Base-by-base conservation (phyloP, 2,329 filamentous ascomycete genomes). In the Taxawa tesnikishii region DNA sequence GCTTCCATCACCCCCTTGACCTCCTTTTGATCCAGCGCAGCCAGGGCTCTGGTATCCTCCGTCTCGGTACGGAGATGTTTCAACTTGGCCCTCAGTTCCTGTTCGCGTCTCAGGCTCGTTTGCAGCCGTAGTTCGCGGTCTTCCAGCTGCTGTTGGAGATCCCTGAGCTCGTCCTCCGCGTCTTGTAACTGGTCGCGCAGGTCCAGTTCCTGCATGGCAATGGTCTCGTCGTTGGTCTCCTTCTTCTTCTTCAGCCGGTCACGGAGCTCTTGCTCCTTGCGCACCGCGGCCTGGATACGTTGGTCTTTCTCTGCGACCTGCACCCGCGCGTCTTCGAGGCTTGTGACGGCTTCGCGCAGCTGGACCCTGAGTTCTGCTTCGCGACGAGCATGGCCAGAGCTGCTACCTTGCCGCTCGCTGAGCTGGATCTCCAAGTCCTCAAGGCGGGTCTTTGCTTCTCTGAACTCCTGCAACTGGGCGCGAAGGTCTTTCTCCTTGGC, bases 221-320 rank as follows among this genome's bases (percentile, higher is more conserved):
- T 35, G 7, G 45, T 50, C 30, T 50, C 44, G 8, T 47, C 45
- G 9, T 41, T 40, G 13, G 14, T 31, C 7, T 35, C 36, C 13
- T 44, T 41, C 7, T 42, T 38, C 29, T 46, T 46, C 37, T 48
- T 43, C 8, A 55, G 38, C 2, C 46, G 45, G 4, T 46, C 47
- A 26, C 51, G 45, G 2, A 56, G 44, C 15, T 54, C 50, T 53
- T 63, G 60, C 43, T 59, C 62, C 45, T 57, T 58, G 46, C 56
- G 52, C 3, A 43, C 45, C 23, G 46, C 43, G 6, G 44, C 35
- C 32, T 58, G 48, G 2, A 58, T 33, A 17, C 46, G 45, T 6
- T 47, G 49, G n/a, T 62, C 47, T 32, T 63, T 65, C 38, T 69
- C 63, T 12, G 41, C 37, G 7, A 68, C 39, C 29, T 58, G 55